Base-by-base conservation (phyloP, 2,329 filamentous ascomycete genomes). In the Zymoseptoria ardabiliae region DNA sequence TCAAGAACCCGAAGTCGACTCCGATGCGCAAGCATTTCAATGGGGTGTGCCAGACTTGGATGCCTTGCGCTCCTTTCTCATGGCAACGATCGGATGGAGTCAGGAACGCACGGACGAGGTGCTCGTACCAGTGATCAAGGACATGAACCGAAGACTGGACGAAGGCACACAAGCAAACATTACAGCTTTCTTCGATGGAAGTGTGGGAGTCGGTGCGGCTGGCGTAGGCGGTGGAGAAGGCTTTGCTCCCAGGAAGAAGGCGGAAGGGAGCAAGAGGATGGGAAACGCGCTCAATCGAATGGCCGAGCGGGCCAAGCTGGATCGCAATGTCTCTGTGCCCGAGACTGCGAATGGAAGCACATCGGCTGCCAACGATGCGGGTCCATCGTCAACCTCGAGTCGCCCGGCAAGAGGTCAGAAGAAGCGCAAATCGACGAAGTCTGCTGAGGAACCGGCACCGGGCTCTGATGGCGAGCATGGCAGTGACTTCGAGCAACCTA, bases 141-240 rank as follows among this genome's bases (percentile, higher is more conserved):
- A 99, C 70, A 96, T 99, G 89, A 97, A 97, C 72, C 84, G 85
- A 3, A 82, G 94, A 48, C 89, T 90, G 65, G 81, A 85, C 25
- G 94, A 97, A 76, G 94, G 94, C 6, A 97, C 93, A 19, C 94
- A 99, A 78, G 87, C 86, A 60, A 99, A 99, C 67, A 96, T 99
- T 65, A 99, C 94, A n/a, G 81, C 86, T 22, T 99, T 87, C 73
- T 97, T 97, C 72, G 84, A 85, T 11, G 93, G 93, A 0, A 76
- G 78, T 4, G 86, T 91, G 0, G 89, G 89, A 0, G 81, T 81
- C 0, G 89, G 89, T 0, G 82, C 82, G 6, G 68, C 69, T 20
- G 70, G 64, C 2, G 50, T 21, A 28, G 54, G 50, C 2, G 60
- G 70, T 11, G 82, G 77, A 45, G 82, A 86, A 62, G 83, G 82